phyloP scores from a whole-genome alignment of 2,329 filamentous ascomycete genomes.

The Claviceps citrina region DNA sequence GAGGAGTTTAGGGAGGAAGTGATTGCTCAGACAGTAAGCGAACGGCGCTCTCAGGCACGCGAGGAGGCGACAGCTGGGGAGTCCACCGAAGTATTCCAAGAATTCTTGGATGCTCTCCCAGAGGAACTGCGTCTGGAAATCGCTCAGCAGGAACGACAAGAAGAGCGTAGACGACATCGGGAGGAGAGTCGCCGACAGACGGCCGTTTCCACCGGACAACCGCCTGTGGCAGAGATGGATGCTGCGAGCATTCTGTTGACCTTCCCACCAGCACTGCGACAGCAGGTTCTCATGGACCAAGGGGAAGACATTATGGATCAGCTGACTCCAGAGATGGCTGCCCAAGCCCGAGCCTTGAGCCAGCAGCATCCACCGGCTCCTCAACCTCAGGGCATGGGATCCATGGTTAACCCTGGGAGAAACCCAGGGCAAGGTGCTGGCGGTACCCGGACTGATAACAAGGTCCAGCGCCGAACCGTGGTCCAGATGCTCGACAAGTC shows the following conservation, averaged over 20 bases:
- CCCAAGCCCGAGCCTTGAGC: conserved; percentile 62
- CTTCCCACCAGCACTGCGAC: conserved; percentile 67
- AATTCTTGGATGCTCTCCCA: conserved; percentile 86
- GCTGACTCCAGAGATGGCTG: conserved; percentile 70
- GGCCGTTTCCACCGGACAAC: conserved; percentile 38
- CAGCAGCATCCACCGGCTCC: conserved; percentile 22
- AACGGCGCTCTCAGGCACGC: conserved; percentile 63
- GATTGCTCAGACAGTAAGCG: conserved; percentile 75
- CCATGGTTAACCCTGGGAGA: conserved; percentile 14
- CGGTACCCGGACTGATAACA: conserved; percentile 36
- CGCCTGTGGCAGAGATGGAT: conserved; percentile 57
- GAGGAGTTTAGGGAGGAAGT: conserved; percentile 95
- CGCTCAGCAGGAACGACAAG: conserved; percentile 75
- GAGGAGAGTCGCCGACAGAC: conserved; percentile 61
- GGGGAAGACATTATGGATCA: conserved; percentile 75
- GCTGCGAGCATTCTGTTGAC: conserved; percentile 83
- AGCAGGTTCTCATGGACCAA: conserved; percentile 80
- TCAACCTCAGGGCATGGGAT: conserved; percentile 16
- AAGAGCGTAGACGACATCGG: conserved; percentile 74
- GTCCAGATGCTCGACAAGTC: conserved; percentile 96
- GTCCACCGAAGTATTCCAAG: conserved; percentile 72
- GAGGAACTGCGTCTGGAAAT: conserved; percentile 82
- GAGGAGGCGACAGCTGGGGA: conserved; percentile 54
- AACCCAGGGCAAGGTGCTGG: conserved; percentile 10
- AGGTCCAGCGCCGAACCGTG: conserved; percentile 61